Base-by-base conservation (phyloP, 2,329 filamentous ascomycete genomes). In the Curvularia sp. region DNA sequence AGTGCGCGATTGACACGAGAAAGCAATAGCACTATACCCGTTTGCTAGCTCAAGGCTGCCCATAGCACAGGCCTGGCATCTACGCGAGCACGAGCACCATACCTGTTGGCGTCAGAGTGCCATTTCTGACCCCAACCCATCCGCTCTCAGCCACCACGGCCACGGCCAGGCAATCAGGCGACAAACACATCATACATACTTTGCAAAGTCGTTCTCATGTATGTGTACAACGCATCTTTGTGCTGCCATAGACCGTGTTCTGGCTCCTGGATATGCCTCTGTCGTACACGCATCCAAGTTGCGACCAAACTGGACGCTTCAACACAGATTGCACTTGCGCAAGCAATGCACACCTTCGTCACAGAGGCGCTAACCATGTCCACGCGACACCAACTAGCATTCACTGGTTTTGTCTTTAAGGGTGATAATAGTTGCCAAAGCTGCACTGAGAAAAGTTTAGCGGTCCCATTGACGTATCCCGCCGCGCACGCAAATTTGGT, bases 161-260 rank as follows among this genome's bases (percentile, higher is more conserved):
- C 24, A 26, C 20, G 13, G 41, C 41, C 20, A 43, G 41, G 24
- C 20, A 24, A n/a, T 43, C 41, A 43, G 22, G 41, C 41, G 24
- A n/a, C 41, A 7, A 43, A 43, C 22, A 48, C 33, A 35, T 35
- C 12, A 31, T 31, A 12, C 10, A 15, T 35, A 3, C 49, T 4
- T 4, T 24, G 50, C n/a, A 31, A 33, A 12, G 33, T 35, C 20
- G 5, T 20, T 33, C 38, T 15, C 24, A 28, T 22, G 10, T 12
- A 30, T 10, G 28, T 49, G 38, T 43, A 43, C 41, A 54, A 54
- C 43, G n/a, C 49, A 48, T 44, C 35, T 54, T 49, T 38, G 50
- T 20, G 50, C 43, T 48, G 39, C 35, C 35, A 46, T 46, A 24
- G 53, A 38, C 7, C 39, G 5, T 55, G 53, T 26, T 47, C 42